These are phyloP conservation scores for Thermochaetoides dissita DNA, from an alignment of 2,329 filamentous ascomycete genomes.

Conservation along the genomic window DNA sequence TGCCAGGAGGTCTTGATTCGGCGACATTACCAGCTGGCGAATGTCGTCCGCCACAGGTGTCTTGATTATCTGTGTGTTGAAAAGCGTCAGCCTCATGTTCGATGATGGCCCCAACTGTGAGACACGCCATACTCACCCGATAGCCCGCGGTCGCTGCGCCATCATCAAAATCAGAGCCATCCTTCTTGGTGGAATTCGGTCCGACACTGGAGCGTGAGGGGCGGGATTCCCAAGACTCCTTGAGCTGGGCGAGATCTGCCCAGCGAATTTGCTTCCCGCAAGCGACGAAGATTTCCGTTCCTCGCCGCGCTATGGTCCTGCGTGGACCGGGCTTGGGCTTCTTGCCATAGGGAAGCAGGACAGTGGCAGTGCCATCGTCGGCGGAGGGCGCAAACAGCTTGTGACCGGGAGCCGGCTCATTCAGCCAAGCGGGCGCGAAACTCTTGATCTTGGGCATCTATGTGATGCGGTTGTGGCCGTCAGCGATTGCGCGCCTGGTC, in stretches of 20 bases:
- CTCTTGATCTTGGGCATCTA: conserved; percentile 73
- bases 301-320: conserved; percentile 63
- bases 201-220: conserved; percentile 13
- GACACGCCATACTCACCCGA: conserved; percentile 25
- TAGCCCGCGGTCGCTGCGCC: conserved; percentile 26
- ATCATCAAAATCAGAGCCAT: conserved; percentile 26
- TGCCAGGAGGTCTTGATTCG: conserved; percentile 66
- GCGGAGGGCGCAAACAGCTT: conserved; percentile 52
- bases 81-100: conserved; percentile 2
- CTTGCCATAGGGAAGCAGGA: conserved; percentile 25
- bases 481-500: neutral
- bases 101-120: no score
- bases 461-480: neutral
- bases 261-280: conserved; percentile 83
- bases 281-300: conserved; percentile 78
- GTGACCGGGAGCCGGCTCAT: conserved; percentile 61
- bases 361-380: conserved; percentile 20
- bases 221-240: conserved; percentile 42
- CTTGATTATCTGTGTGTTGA: conserved; percentile 48
- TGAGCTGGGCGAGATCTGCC: conserved; percentile 70
- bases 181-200: conserved; percentile 32
- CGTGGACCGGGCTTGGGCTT: conserved; percentile 34
- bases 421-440: conserved; percentile 80
- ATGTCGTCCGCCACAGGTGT: conserved; percentile 70
- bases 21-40: conserved; percentile 71